phyloP scores from a whole-genome alignment of 2,329 filamentous ascomycete genomes.

The Curvularia lunata region DNA sequence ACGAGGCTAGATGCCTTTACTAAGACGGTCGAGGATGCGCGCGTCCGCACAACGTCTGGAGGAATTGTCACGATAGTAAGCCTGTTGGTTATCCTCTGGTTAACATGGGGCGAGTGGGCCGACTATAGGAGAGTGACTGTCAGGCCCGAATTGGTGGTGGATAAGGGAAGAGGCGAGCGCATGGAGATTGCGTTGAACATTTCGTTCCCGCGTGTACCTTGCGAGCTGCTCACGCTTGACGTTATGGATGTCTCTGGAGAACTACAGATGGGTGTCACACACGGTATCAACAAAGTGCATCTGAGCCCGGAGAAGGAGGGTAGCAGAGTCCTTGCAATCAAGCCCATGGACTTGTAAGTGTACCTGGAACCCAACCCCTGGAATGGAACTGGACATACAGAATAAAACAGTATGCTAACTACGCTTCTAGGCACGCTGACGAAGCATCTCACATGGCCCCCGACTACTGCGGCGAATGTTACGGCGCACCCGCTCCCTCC shows the following conservation, averaged over 20 bases:
- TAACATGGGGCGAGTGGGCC: constrained; percentile 93
- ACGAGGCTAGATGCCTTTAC: constrained; percentile 98
- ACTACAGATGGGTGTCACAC: constrained; percentile 90
- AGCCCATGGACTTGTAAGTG: constrained; percentile 49
- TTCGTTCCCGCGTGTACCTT: constrained; percentile 91
- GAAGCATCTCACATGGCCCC: constrained; percentile 83
- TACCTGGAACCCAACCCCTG: neutral
- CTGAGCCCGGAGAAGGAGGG: constrained; percentile 75
- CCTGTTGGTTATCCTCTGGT: constrained; percentile 83
- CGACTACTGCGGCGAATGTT: constrained; percentile 91
- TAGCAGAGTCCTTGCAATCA: constrained; percentile 58
- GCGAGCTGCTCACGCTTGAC: constrained; percentile 93
- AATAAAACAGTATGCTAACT: constrained; percentile 11
- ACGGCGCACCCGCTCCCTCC: constrained; percentile 77
- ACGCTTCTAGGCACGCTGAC: constrained; percentile 63
- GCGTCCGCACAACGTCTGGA: constrained; percentile 92
- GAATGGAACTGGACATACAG: neutral
- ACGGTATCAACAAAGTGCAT: constrained; percentile 90
- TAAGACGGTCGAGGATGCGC: constrained; percentile 97
- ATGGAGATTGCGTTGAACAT: constrained; percentile 99
- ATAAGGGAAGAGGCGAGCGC: constrained; percentile 95
- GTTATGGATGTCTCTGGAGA: constrained; percentile 99
- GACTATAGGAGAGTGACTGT: constrained; percentile 89
- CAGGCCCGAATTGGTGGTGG: constrained; percentile 90
- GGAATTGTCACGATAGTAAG: constrained; percentile 94